Conservation (phyloP, 176 grass and related monocot genomes). For the Oryza punctata region DNA sequence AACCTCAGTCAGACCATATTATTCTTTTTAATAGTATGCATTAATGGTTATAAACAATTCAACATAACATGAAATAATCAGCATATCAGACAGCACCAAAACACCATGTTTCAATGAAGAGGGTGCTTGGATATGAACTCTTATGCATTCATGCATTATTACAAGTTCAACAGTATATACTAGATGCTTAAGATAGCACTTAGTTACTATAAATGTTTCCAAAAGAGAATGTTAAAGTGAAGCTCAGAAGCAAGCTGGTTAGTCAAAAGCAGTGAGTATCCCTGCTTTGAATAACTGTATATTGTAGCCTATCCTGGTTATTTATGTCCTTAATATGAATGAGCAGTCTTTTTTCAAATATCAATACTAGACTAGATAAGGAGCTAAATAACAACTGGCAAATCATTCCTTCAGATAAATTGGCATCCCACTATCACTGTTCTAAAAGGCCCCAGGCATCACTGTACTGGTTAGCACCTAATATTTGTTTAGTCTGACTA, state of each 20-base stretch:
- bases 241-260: conserved; percentile 10
- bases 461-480: background rate
- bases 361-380: conserved; percentile 19
- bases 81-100: conserved; percentile 9
- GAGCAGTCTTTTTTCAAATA: conserved; percentile 29
- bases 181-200: background rate
- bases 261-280: background rate
- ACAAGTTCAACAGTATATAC: conserved; percentile 7
- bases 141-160: conserved; percentile 14
- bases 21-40: conserved; percentile 6
- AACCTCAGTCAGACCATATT: conserved; percentile 28
- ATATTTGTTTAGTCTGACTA: background rate
- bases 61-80: conserved; percentile 34
- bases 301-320: background rate
- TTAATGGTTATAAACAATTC: background rate
- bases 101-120: conserved; percentile 4
- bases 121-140: background rate
- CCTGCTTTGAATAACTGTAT: background rate
- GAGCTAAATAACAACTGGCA: conserved; percentile 15
- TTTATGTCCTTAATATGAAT: conserved; percentile 18
- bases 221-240: conserved; percentile 24
- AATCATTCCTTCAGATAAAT: conserved; percentile 24
- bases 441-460: background rate
- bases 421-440: background rate
- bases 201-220: conserved; percentile 17